Evolutionary conservation across 2,329 filamentous ascomycete genomes (phyloP), one percentile per base, ranked within the genome.

Genomic region (Hyphodiscus sp.): DNA sequence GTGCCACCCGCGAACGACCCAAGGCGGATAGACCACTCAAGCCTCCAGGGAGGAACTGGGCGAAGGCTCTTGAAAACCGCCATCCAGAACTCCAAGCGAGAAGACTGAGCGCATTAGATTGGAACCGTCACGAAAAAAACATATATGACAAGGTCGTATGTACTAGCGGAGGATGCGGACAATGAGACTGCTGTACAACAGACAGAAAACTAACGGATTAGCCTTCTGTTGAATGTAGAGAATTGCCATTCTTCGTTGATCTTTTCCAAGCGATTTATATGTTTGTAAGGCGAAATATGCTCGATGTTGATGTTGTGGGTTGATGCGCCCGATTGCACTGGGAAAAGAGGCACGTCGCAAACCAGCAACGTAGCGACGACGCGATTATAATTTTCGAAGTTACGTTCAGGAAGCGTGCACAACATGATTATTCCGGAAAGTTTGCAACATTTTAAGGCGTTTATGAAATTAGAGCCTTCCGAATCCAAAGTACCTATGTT

Each of bases 91-190:
- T 26, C 3, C 23, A 4, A 26, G 23, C 23, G 23, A 11, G 45
- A 10, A 47, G 45, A n/a, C 15, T 47, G 3, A 47, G 18, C 3
- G 45, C 19, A 1, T 30, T 47, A 30, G 45, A 47, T 10, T 47
- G 10, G 45, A 47, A 47, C 10, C 45, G 26, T 23, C 45, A 47
- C 45, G 26, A 62, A 16, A 42, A 19, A n/a, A 61, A 62, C 44
- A 66, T 64, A 8, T 64, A 66, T 58, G 61, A 62, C n/a, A 67
- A 68, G 58, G 62, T 62, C 29, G n/a, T n/a, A n/a, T n/a, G n/a
- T n/a, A n/a, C n/a, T n/a, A n/a, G n/a, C n/a, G n/a, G n/a, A n/a
- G n/a, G n/a, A n/a, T n/a, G n/a, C n/a, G n/a, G n/a, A n/a, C n/a
- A n/a, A n/a, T n/a, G n/a, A n/a, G n/a, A n/a, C n/a, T n/a, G n/a